Percentiles rank a stretch among this genome's conserved stretches.
phyloP scores from a whole-genome alignment of 352 stramenopile genomes.

The Phytopythium sindhum region DNA sequence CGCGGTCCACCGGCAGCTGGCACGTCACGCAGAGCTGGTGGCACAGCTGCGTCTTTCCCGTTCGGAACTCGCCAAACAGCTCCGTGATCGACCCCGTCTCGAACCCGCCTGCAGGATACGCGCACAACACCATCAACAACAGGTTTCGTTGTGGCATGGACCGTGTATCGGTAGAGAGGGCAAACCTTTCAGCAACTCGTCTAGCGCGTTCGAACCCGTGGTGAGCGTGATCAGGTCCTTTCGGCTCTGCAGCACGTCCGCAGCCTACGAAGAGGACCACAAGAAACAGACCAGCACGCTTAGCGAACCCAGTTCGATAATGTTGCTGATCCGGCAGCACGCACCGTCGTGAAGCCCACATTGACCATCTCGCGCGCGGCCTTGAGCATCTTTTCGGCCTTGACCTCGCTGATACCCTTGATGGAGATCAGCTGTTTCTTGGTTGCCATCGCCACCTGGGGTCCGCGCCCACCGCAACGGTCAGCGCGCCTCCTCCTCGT shows the following conservation, averaged over 20 bases:
- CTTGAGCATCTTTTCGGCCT: constrained; percentile 98
- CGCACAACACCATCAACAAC: not conserved
- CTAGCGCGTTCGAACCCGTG: constrained; percentile 89
- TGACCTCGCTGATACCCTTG: constrained; percentile 99
- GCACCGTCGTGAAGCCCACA: constrained; percentile 98
- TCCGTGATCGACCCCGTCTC: constrained; percentile 98
- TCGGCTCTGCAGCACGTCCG: constrained; percentile 82
- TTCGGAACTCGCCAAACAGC: constrained; percentile 99
- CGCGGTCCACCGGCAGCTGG: constrained; percentile 96
- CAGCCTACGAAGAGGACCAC: constrained; percentile 44
- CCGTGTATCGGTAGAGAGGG: not conserved
- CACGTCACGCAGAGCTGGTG: constrained; percentile 99
- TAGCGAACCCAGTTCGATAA: constrained; percentile 2
- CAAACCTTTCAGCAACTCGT: constrained; percentile 85
- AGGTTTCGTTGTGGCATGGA: no score
- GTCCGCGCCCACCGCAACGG: no score
- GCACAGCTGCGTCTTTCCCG: constrained; percentile 99
- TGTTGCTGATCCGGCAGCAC: constrained; percentile 5
- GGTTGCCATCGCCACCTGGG: constrained; percentile 95
- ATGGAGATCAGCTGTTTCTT: constrained; percentile 97
- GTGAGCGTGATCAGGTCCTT: constrained; percentile 94
- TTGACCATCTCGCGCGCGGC: constrained; percentile 96
- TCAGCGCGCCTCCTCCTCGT: no score
- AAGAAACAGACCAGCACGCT: not conserved
- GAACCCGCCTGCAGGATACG: constrained; percentile 84